These are phyloP conservation scores for Thymus quinquecostatus DNA, from an alignment of 257 asterid species.

Conservation along the genomic window DNA sequence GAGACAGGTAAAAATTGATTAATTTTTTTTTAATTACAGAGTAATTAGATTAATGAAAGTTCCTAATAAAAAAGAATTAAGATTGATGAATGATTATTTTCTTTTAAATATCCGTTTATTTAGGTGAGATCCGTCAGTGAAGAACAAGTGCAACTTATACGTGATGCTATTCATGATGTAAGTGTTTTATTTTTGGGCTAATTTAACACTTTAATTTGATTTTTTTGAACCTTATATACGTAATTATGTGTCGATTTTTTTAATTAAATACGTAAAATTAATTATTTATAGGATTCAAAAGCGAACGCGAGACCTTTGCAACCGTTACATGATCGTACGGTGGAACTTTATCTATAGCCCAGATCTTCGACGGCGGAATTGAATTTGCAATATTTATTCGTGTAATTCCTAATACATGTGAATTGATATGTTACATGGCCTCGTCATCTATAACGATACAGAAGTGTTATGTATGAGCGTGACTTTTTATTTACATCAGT, in stretches of 20 bases:
- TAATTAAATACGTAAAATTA: too few relatives aligned
- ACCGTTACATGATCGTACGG: background rate
- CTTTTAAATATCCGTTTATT: background rate
- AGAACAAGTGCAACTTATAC: background rate
- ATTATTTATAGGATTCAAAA: background rate
- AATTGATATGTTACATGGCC: too few relatives aligned
- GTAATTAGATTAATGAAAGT: background rate
- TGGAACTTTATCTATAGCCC: background rate
- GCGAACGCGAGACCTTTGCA: slow-evolving; percentile 4
- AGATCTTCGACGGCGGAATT: background rate
- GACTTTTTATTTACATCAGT: too few relatives aligned
- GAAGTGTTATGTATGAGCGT: too few relatives aligned
- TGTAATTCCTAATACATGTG: too few relatives aligned
- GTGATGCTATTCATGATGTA: slow-evolving; percentile 3
- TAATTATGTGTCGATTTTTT: too few relatives aligned
- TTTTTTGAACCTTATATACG: background rate
- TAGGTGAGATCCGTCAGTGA: background rate
- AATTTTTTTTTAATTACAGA: background rate
- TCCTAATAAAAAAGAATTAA: too few relatives aligned
- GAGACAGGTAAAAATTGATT: slow-evolving; percentile 42
- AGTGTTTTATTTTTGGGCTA: background rate
- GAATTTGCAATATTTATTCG: background rate
- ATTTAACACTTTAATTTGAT: background rate
- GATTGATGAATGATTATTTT: too few relatives aligned
- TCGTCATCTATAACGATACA: too few relatives aligned